A percentile compares a stretch with the other conserved stretches of the same genome.
These are phyloP conservation scores for Diaporthe capsici DNA, from an alignment of 2,329 filamentous ascomycete genomes.

Conservation along the genomic window DNA sequence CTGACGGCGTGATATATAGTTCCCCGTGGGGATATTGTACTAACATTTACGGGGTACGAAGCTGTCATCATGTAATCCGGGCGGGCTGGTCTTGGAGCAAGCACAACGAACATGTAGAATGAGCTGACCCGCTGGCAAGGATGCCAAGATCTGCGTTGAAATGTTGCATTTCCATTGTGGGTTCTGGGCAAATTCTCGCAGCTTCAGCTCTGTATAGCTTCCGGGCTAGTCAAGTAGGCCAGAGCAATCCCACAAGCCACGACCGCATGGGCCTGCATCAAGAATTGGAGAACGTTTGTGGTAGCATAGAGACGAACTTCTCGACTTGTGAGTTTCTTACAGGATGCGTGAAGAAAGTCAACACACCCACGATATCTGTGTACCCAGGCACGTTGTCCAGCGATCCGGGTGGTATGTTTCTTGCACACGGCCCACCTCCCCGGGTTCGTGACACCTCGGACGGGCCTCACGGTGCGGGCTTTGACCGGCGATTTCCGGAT, in stretches of 20 bases:
- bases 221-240: neutral
- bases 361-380: neutral
- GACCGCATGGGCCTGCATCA: neutral
- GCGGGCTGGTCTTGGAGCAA: neutral
- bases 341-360: neutral
- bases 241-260: neutral
- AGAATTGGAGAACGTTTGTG: neutral
- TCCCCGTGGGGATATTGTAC: constrained; percentile 21
- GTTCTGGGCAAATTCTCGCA: constrained; percentile 26
- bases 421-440: constrained; percentile 14
- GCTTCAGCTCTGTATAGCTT: neutral
- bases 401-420: neutral
- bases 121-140: constrained; percentile 28
- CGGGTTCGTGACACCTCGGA: constrained; percentile 3
- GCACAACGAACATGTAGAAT: neutral
- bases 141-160: constrained; percentile 26
- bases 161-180: constrained; percentile 17
- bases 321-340: neutral
- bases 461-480: neutral
- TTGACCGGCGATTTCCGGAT: neutral
- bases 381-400: neutral
- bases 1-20: neutral
- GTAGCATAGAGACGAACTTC: neutral
- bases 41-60: neutral
- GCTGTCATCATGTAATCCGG: constrained; percentile 3